Conservation (phyloP, 1,284 basidiomycete species). For the Microbotryum scabiosae region DNA sequence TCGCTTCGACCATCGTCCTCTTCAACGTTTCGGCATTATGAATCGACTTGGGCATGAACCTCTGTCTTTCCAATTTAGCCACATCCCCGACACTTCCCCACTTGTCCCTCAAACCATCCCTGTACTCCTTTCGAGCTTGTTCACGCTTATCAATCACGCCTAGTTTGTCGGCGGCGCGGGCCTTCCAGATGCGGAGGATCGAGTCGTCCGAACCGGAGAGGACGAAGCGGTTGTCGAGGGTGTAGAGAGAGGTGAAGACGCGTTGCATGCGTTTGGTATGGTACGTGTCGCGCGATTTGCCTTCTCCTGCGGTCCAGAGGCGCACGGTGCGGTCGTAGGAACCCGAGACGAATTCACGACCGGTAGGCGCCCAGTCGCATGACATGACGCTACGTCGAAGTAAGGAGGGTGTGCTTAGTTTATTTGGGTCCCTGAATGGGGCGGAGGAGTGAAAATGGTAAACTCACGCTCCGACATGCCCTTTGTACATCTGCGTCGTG, state of each 20-base stretch:
- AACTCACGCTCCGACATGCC: slow-evolving; percentile 76
- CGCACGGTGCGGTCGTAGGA: slow-evolving; percentile 92
- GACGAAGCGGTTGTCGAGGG: slow-evolving; percentile 85
- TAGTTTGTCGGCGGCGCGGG: slow-evolving; percentile 82
- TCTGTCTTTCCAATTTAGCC: slow-evolving; percentile 65
- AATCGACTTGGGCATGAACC: slow-evolving; percentile 83
- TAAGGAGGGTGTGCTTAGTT: neutral
- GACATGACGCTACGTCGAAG: slow-evolving; percentile 35
- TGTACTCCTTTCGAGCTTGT: slow-evolving; percentile 84
- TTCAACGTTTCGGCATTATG: slow-evolving; percentile 82
- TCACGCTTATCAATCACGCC: slow-evolving; percentile 88
- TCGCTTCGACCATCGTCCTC: slow-evolving; percentile 83
- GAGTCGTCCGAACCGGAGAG: slow-evolving; percentile 93
- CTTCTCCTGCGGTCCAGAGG: slow-evolving; percentile 83
- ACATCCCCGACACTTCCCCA: slow-evolving; percentile 83
- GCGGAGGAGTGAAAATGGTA: neutral
- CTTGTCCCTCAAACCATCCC: slow-evolving; percentile 74
- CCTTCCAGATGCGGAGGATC: slow-evolving; percentile 95
- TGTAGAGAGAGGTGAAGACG: slow-evolving; percentile 53
- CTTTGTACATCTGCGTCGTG: slow-evolving; percentile 93
- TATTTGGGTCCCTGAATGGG: neutral
- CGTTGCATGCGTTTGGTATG: slow-evolving; percentile 99
- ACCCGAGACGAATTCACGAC: slow-evolving; percentile 90
- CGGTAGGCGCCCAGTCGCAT: slow-evolving; percentile 59
- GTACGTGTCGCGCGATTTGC: slow-evolving; percentile 80